phyloP scores from a whole-genome alignment of 192 early-diverging fungal genomes.

The Backusella australiensis region DNA sequence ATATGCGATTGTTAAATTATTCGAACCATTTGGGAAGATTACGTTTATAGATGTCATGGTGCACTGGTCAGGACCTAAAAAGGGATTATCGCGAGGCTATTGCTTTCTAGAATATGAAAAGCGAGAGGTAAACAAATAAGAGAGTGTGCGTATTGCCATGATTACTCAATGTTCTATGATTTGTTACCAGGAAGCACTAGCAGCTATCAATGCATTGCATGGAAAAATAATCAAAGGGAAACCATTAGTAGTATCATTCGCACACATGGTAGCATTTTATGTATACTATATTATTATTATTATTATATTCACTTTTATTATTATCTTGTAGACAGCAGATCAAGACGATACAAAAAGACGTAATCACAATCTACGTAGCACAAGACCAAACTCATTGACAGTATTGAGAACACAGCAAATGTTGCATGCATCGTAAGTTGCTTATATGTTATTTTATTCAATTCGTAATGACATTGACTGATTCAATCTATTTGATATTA shows the following conservation, averaged over 20 bases:
- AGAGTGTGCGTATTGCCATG: background rate
- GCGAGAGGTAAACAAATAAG: constrained; percentile 36
- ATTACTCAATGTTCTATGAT: background rate
- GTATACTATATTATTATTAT: background rate
- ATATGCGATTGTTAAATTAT: constrained; percentile 65
- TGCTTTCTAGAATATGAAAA: constrained; percentile 65
- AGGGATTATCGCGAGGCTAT: constrained; percentile 67
- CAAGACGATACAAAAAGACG: constrained; percentile 40
- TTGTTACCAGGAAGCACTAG: constrained; percentile 41
- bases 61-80: constrained; percentile 61
- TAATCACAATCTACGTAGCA: constrained; percentile 20
- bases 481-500: constrained; percentile 9
- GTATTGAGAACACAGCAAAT: constrained; percentile 46
- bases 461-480: background rate
- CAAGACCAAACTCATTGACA: constrained; percentile 43
- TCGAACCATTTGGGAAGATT: constrained; percentile 65
- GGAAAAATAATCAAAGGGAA: constrained; percentile 51
- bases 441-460: background rate
- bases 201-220: constrained; percentile 56
- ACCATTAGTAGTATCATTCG: constrained; percentile 60
- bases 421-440: constrained; percentile 39
- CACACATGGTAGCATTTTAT: constrained; percentile 43
- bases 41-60: constrained; percentile 64
- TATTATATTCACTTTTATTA: background rate
- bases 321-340: constrained; percentile 32